phyloP scores from a whole-genome alignment of 1,284 basidiomycete species.

The Neotropicomus parvogracilis region DNA sequence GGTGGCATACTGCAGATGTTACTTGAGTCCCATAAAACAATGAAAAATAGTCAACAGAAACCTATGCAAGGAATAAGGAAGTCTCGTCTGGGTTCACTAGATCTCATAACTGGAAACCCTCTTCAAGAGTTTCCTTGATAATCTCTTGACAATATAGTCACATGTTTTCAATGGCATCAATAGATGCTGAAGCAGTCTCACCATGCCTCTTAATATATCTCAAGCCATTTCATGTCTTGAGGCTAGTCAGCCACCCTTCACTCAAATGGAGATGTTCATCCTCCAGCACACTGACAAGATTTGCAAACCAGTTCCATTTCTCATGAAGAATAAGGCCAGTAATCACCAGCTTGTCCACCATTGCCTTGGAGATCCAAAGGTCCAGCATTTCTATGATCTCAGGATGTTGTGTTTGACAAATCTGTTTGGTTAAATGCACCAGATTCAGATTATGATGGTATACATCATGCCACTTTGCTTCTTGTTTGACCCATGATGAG shows the following conservation, averaged over 20 bases:
- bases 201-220: neutral
- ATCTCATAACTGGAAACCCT: no score
- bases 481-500: neutral
- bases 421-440: neutral
- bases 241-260: conserved; percentile 1
- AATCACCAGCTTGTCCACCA: neutral
- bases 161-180: neutral
- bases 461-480: neutral
- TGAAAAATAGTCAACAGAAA: no score
- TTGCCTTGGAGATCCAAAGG: conserved; percentile 15
- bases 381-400: conserved; percentile 17
- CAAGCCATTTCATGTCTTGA: neutral
- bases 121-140: no score
- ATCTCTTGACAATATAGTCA: neutral
- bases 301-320: conserved; percentile 15
- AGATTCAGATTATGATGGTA: neutral
- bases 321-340: conserved; percentile 1
- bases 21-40: no score
- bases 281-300: neutral
- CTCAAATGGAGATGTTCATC: conserved; percentile 1
- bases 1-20: neutral
- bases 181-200: conserved; percentile 1
- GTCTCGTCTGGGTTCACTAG: conserved; percentile 12
- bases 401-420: conserved; percentile 7
- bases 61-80: conserved; percentile 5